phyloP scores from a whole-genome alignment of 768 basidiomycete genomes.

The Lactifluus hygrophoroides region DNA sequence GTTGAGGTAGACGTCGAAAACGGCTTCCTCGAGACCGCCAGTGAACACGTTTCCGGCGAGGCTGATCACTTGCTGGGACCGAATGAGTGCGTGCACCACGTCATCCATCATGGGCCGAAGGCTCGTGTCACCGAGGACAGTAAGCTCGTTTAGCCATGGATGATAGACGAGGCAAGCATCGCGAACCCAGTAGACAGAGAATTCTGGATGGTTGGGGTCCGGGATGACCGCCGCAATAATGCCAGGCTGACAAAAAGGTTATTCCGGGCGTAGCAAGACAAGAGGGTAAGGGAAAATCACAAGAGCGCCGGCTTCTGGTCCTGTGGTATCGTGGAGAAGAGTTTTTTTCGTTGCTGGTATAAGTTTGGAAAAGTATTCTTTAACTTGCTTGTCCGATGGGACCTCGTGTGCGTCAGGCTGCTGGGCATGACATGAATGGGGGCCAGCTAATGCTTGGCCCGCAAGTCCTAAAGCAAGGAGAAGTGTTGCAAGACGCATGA shows the following conservation, averaged over 20 bases:
- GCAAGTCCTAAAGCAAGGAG: constrained; percentile 2
- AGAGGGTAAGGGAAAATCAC: background rate
- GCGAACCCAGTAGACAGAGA: constrained; percentile 11
- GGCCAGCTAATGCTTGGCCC: background rate
- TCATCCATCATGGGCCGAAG: constrained; percentile 10
- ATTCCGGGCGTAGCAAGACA: background rate
- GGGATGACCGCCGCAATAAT: constrained; percentile 5
- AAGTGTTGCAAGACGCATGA: background rate
- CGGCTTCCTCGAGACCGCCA: constrained; percentile 10
- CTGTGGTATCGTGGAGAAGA: constrained; percentile 10
- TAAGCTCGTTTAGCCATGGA: constrained; percentile 12
- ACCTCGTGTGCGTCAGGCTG: background rate
- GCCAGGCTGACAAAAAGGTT: background rate
- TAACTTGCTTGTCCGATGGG: constrained; percentile 1
- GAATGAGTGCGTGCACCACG: constrained; percentile 6
- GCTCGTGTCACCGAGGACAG: constrained; percentile 4
- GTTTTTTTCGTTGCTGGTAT: background rate
- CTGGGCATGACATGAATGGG: background rate
- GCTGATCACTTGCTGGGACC: constrained; percentile 8
- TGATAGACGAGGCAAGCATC: constrained; percentile 10
- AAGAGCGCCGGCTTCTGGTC: constrained; percentile 7
- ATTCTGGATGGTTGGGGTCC: constrained; percentile 9
- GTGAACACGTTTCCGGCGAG: constrained; percentile 10
- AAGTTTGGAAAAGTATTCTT: constrained; percentile 8
- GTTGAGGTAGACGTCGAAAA: constrained; percentile 5